phyloP scores from a whole-genome alignment of 495 filamentous ascomycete genomes.

The Neurospora intermedia region DNA sequence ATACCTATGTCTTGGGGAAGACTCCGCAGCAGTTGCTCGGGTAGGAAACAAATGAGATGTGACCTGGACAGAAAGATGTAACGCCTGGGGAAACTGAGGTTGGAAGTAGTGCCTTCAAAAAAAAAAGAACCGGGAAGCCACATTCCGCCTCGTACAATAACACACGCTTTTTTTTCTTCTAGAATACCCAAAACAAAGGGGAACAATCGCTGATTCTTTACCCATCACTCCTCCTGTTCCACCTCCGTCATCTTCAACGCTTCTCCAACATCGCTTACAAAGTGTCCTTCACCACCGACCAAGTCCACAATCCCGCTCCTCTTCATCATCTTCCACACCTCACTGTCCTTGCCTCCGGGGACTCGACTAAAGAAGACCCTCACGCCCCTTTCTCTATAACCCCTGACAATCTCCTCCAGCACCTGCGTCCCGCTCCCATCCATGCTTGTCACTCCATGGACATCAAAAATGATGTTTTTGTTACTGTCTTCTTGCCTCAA shows the following conservation, averaged over 20 bases:
- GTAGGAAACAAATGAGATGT: neutral
- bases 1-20: too few species aligned
- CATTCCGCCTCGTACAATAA: neutral
- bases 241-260: slow-evolving; percentile 70
- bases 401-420: slow-evolving; percentile 73
- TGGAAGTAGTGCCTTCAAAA: too few species aligned
- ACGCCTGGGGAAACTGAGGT: too few species aligned
- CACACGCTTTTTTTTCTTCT: neutral
- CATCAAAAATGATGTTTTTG: slow-evolving; percentile 87
- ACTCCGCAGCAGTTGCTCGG: neutral
- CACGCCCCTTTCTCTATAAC: slow-evolving; percentile 60
- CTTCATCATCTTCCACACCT: slow-evolving; percentile 63
- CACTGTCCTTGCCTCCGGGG: slow-evolving; percentile 41
- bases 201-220: neutral
- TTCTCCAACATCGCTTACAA: slow-evolving; percentile 74
- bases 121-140: neutral
- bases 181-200: neutral
- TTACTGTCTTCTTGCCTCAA: slow-evolving; percentile 63
- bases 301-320: slow-evolving; percentile 74
- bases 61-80: neutral
- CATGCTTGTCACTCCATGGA: slow-evolving; percentile 85
- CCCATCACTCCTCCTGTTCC: slow-evolving; percentile 30
- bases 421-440: slow-evolving; percentile 92
- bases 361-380: slow-evolving; percentile 83
- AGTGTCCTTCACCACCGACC: slow-evolving; percentile 63